A percentile compares a stretch with the other conserved stretches of the same genome.
Conservation (phyloP, 306 rosid species). For the Fragaria ananassa region DNA sequence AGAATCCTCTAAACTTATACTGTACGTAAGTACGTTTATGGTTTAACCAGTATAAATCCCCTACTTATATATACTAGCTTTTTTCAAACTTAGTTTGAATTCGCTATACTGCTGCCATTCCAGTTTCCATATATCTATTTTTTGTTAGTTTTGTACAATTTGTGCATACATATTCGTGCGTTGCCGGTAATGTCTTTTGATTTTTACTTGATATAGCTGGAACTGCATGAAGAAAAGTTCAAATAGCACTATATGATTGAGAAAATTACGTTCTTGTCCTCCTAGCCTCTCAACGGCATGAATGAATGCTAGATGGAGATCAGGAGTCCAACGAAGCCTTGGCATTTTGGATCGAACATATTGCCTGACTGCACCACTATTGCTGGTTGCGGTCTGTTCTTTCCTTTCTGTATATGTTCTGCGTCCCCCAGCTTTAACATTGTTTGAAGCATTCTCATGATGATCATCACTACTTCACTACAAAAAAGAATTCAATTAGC, state of each 20-base stretch:
- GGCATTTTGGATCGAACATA: slow-evolving; percentile 80
- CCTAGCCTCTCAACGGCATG: slow-evolving; percentile 79
- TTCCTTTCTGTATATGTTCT: slow-evolving; percentile 14
- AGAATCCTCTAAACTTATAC: no score
- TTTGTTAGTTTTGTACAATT: neutral
- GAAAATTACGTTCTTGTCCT: slow-evolving; percentile 71
- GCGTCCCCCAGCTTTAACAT: neutral
- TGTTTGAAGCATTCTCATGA: neutral
- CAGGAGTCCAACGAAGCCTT: slow-evolving; percentile 85
- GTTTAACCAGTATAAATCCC: no score
- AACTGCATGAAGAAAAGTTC: neutral
- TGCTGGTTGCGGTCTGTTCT: slow-evolving; percentile 25
- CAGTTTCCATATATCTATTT: no score
- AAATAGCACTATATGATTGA: neutral
- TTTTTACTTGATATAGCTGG: neutral
- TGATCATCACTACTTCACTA: neutral
- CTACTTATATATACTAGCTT: no score
- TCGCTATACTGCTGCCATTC: no score
- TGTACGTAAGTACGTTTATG: no score
- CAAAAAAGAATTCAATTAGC: no score
- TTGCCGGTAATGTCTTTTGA: neutral
- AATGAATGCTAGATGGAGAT: slow-evolving; percentile 72
- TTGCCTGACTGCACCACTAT: slow-evolving; percentile 42
- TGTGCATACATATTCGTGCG: no score
- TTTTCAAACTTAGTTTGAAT: no score